phyloP scores from a whole-genome alignment of 1,284 basidiomycete species.

The Cryptococcus sp. region DNA sequence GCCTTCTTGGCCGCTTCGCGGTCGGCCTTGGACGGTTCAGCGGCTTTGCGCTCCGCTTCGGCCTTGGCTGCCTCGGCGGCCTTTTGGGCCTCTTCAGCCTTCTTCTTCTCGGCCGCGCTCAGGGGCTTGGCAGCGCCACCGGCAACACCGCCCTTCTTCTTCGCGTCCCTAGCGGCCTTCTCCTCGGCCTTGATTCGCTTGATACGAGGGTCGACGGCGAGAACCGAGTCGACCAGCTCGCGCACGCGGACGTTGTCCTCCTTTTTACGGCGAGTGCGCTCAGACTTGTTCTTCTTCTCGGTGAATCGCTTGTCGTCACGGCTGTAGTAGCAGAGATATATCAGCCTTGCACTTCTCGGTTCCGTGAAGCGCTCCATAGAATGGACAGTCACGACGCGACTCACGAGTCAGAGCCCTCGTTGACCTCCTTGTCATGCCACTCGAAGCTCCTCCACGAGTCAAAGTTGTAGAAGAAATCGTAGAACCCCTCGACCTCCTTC shows the following conservation, averaged over 20 bases:
- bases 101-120: constrained; percentile 69
- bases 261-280: constrained; percentile 95
- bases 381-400: constrained; percentile 36
- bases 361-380: background rate
- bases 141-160: constrained; percentile 66
- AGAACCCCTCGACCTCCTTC: constrained; percentile 86
- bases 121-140: constrained; percentile 59
- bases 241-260: constrained; percentile 93
- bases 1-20: constrained; percentile 89
- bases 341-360: background rate
- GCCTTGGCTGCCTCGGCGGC: constrained; percentile 78
- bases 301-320: constrained; percentile 99
- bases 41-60: constrained; percentile 63
- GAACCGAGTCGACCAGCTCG: constrained; percentile 80
- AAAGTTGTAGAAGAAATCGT: constrained; percentile 99
- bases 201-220: constrained; percentile 89
- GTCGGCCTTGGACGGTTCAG: constrained; percentile 60
- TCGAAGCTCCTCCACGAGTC: constrained; percentile 98
- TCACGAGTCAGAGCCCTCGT: constrained; percentile 92
- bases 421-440: constrained; percentile 97
- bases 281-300: constrained; percentile 99
- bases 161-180: constrained; percentile 90
- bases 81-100: constrained; percentile 72
- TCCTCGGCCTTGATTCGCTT: constrained; percentile 97
- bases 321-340: constrained; percentile 51